Conservation (phyloP, 805 yeast species). For the Wickerhamiella australiensis region DNA sequence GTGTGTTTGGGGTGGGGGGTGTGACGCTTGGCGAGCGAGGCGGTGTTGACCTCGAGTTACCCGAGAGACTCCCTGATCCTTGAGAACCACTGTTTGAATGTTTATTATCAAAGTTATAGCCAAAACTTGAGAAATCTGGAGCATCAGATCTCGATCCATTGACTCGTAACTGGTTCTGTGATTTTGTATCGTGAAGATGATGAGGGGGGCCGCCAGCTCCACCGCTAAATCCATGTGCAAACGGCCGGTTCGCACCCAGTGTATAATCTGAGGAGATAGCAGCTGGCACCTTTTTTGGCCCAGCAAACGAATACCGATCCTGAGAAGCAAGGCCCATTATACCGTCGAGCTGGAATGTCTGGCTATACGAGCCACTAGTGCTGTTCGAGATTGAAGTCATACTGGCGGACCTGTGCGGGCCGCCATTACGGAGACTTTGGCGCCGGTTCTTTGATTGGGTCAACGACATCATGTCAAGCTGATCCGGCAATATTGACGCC, state of each 20-base stretch:
- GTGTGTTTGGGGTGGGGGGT: constrained; percentile 14
- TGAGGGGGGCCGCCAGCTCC: background rate
- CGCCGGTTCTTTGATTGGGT: constrained; percentile 10
- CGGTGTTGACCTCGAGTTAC: constrained; percentile 14
- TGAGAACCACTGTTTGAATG: constrained; percentile 7
- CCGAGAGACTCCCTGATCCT: constrained; percentile 8
- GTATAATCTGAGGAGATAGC: constrained; percentile 11
- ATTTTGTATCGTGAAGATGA: background rate
- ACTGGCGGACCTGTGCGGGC: background rate
- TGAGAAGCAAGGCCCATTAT: constrained; percentile 20
- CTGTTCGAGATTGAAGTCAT: background rate
- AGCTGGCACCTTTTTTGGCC: constrained; percentile 11
- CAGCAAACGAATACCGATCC: constrained; percentile 25
- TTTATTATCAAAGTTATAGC: constrained; percentile 6
- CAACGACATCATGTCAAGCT: constrained; percentile 12
- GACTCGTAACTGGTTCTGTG: background rate
- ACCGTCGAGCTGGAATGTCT: constrained; percentile 26
- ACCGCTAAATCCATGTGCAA: constrained; percentile 12
- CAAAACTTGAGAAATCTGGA: constrained; percentile 23
- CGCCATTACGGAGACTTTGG: background rate
- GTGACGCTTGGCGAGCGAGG: constrained; percentile 15
- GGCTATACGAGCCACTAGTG: constrained; percentile 21
- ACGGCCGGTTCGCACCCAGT: constrained; percentile 8
- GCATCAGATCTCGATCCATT: background rate
- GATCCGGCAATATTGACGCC: constrained; percentile 24